These are phyloP conservation scores for Grammothele lineata DNA, from an alignment of 768 basidiomycete genomes.

Conservation along the genomic window DNA sequence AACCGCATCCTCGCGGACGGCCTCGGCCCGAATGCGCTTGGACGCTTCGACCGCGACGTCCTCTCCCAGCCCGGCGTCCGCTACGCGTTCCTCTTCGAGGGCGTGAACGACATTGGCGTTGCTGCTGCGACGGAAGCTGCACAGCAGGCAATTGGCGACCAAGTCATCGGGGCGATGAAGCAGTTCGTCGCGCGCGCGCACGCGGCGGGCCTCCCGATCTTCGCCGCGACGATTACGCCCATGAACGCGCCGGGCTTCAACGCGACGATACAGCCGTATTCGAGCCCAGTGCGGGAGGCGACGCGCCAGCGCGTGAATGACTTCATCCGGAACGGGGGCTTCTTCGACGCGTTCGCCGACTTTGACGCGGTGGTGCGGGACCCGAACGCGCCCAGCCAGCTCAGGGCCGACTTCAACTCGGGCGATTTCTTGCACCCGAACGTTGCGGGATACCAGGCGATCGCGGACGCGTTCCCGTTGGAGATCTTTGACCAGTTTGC, in stretches of 20 bases:
- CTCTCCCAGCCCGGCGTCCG: slow-evolving; percentile 42
- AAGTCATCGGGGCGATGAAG: slow-evolving; percentile 40
- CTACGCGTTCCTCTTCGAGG: slow-evolving; percentile 49
- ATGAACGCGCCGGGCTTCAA: slow-evolving; percentile 30
- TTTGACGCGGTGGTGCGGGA: slow-evolving; percentile 41
- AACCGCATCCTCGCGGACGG: slow-evolving; percentile 49
- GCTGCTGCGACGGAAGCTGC: slow-evolving; percentile 30
- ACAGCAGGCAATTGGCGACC: slow-evolving; percentile 36
- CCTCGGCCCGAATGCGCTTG: slow-evolving; percentile 42
- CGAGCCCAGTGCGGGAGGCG: slow-evolving; percentile 34
- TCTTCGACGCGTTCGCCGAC: slow-evolving; percentile 45
- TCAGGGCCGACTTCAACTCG: slow-evolving; percentile 35
- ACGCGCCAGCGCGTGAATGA: slow-evolving; percentile 40
- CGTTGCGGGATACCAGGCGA: slow-evolving; percentile 39
- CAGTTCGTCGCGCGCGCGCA: slow-evolving; percentile 43
- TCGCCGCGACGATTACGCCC: slow-evolving; percentile 49
- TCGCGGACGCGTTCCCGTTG: slow-evolving; percentile 40
- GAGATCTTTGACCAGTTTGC: slow-evolving; percentile 32
- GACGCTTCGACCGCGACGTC: slow-evolving; percentile 49
- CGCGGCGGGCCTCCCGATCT: slow-evolving; percentile 38
- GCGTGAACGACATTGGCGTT: slow-evolving; percentile 50
- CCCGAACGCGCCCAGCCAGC: slow-evolving; percentile 32
- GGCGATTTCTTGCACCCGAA: slow-evolving; percentile 49
- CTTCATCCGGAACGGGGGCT: slow-evolving; percentile 38
- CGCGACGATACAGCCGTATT: slow-evolving; percentile 31